Evolutionary conservation across 768 basidiomycete species (phyloP).

Genomic region (Dacryopinax primogenitus): DNA sequence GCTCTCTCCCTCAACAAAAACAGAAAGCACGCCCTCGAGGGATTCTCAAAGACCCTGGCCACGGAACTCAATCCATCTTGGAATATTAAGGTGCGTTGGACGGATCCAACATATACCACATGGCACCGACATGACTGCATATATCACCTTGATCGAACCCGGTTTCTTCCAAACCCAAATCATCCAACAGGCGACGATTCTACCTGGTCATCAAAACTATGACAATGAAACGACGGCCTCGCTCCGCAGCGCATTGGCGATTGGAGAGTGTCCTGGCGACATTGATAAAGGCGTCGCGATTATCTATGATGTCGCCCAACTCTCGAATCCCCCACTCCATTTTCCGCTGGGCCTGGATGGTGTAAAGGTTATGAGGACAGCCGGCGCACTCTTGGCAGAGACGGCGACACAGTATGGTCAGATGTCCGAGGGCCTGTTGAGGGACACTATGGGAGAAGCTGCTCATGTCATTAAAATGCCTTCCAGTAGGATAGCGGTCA

Average conservation of each 20-base stretch:
- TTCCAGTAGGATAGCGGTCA: not conserved
- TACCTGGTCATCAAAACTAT: too few relatives aligned
- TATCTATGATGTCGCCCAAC: not conserved
- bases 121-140: not conserved
- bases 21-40: not conserved
- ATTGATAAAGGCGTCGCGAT: not conserved
- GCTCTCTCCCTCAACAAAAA: not conserved
- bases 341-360: not conserved
- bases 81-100: not conserved
- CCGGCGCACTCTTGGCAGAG: not conserved
- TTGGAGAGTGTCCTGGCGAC: not conserved
- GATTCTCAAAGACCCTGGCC: not conserved
- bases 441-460: not conserved
- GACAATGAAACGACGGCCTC: not conserved
- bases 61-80: not conserved
- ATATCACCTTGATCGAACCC: not conserved
- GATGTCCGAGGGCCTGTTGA: not conserved
- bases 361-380: not conserved
- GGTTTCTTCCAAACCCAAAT: not conserved
- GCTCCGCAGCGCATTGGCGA: not conserved
- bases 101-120: not conserved
- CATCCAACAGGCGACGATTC: too few relatives aligned
- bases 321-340: not conserved
- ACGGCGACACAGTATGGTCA: not conserved
- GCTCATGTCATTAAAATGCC: not conserved